Conservation (phyloP, 139 green algal species). For the Ettlia oleoabundans region DNA sequence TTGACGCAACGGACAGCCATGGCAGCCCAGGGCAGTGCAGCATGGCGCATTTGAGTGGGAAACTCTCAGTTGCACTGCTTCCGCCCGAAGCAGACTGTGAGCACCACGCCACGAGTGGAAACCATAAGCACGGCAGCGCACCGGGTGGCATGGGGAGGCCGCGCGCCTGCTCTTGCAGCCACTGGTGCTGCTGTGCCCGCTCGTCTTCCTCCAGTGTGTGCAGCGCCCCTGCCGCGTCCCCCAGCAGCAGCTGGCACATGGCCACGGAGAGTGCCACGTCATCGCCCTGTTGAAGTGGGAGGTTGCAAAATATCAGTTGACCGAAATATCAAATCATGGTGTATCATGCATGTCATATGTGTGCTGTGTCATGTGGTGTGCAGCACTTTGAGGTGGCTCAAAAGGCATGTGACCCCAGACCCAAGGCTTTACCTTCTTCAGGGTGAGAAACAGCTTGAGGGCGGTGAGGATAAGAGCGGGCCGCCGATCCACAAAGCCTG, state of each 20-base stretch:
- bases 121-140: no score
- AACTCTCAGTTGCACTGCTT: no score
- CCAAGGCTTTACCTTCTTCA: background rate
- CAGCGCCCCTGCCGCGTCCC: constrained; percentile 36
- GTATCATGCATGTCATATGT: no score
- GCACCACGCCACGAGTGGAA: no score
- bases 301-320: background rate
- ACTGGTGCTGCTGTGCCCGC: background rate
- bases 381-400: background rate
- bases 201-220: constrained; percentile 40
- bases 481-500: constrained; percentile 62
- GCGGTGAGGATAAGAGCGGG: constrained; percentile 56
- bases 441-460: constrained; percentile 16
- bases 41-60: no score
- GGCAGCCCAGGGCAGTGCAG: no score
- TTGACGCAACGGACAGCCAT: no score
- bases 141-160: background rate
- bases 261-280: constrained; percentile 40
- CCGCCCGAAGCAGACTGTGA: no score
- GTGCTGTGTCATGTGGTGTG: background rate
- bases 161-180: background rate
- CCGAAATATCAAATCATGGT: no score
- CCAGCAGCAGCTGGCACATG: constrained; percentile 48
- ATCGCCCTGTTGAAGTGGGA: background rate
- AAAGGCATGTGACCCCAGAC: background rate